Conservation (phyloP, 139 green algal species). For the Auxenochlorella pyrenoidosa region DNA sequence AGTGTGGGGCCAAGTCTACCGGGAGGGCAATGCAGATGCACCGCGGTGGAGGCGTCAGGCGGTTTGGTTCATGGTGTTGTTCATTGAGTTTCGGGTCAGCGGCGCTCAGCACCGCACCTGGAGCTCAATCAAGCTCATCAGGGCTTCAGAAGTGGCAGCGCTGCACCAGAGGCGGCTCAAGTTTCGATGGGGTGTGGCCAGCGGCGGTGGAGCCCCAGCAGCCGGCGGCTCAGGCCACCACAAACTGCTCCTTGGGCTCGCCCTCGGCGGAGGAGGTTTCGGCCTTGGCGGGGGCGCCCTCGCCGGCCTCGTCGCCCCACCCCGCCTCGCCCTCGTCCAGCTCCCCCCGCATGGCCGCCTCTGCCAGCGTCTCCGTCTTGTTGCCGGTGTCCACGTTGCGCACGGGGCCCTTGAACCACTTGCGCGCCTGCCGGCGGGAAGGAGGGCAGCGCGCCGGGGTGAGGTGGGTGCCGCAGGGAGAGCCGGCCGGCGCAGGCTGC, state of each 20-base stretch:
- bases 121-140: no score
- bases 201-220: not conserved
- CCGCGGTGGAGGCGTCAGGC: no score
- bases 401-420: slow-evolving; percentile 48
- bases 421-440: slow-evolving; percentile 4
- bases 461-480: not conserved
- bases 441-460: no score
- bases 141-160: no score
- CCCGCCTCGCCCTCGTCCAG: slow-evolving; percentile 15
- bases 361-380: slow-evolving; percentile 19
- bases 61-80: no score
- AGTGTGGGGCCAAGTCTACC: no score
- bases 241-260: not conserved
- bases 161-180: no score
- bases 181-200: no score
- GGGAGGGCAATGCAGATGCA: no score
- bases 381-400: slow-evolving; percentile 18
- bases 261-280: not conserved
- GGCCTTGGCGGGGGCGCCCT: not conserved
- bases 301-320: not conserved
- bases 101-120: no score
- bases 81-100: no score
- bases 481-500: not conserved
- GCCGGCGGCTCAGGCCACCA: not conserved
- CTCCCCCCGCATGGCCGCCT: slow-evolving; percentile 22